These are phyloP conservation scores for Prunus armeniaca DNA, from an alignment of 306 rosid genomes.

Conservation along the genomic window DNA sequence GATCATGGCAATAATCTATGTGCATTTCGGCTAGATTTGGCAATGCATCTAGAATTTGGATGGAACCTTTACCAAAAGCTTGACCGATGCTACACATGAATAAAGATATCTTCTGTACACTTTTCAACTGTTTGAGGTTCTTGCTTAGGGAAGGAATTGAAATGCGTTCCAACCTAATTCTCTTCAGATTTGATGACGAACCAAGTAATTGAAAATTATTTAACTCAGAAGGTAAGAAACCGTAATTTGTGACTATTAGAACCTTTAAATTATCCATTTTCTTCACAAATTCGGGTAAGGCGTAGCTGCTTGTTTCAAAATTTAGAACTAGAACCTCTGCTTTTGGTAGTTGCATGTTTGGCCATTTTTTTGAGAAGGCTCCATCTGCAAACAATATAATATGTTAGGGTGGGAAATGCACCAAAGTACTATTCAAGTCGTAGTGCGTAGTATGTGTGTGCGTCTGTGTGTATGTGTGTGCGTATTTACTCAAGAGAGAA, in stretches of 20 bases:
- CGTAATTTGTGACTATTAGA: constrained; percentile 43
- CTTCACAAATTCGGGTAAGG: constrained; percentile 48
- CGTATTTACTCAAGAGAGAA: background rate
- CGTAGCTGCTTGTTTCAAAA: constrained; percentile 34
- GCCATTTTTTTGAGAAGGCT: constrained; percentile 46
- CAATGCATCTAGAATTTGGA: constrained; percentile 23
- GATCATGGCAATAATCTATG: constrained; percentile 48
- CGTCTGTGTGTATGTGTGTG: background rate
- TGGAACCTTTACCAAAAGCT: constrained; percentile 25
- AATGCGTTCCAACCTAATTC: constrained; percentile 53
- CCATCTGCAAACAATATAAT: constrained; percentile 52
- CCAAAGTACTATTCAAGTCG: background rate
- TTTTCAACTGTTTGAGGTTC: constrained; percentile 22
- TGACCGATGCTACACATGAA: constrained; percentile 52
- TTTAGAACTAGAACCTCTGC: constrained; percentile 62
- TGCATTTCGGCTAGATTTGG: constrained; percentile 51
- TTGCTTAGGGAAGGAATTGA: constrained; percentile 33
- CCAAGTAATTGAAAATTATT: constrained; percentile 35
- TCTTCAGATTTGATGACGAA: constrained; percentile 27
- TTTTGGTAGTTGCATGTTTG: constrained; percentile 36
- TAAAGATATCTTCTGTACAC: constrained; percentile 45
- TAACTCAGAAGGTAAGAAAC: constrained; percentile 28
- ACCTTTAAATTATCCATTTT: constrained; percentile 54
- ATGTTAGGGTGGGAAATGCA: background rate
- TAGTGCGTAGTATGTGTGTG: background rate